Evolutionary conservation across 176 grass and related monocot species (phyloP).

Genomic region (maize (Zea mays)): Zm-B73-REFERENCE-NAM-5.0 NC_050100.1:14663001-14663500

Average conservation of each 20-base stretch:
- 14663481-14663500: no score
- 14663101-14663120: no score
- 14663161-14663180: not conserved
- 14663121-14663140: no score
- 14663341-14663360: not conserved
- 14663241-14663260: slow-evolving; percentile 25
- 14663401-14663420: no score
- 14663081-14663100: not conserved
- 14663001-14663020: slow-evolving; percentile 15
- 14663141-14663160: no score
- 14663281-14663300: not conserved
- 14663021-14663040: not conserved
- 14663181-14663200: not conserved
- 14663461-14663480: no score
- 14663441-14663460: no score
- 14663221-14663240: not conserved
- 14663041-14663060: not conserved
- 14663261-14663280: not conserved
- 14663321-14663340: slow-evolving; percentile 22
- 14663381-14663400: no score
- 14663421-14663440: no score
- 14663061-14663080: not conserved
- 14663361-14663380: not conserved
- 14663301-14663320: slow-evolving; percentile 18
- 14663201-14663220: slow-evolving; percentile 18